Evolutionary conservation across 2,329 filamentous ascomycete species (phyloP).

Genomic region (Bipolaris sorokiniana): DNA sequence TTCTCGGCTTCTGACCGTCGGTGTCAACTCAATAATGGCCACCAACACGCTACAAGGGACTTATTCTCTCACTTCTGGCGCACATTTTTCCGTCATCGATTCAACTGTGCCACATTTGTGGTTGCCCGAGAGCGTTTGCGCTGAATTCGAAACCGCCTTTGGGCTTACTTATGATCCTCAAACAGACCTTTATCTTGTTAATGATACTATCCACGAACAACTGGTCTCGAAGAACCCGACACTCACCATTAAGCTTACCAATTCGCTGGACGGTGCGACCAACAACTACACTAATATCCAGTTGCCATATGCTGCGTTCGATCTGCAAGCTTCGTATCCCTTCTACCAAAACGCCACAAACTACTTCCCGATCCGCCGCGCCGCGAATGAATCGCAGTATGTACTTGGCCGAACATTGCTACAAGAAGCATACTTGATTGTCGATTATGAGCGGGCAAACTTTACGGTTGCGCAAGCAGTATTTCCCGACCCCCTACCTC

Average conservation of each 20-base stretch:
- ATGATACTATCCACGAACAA: slow-evolving; percentile 45
- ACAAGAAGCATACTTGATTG: slow-evolving; percentile 65
- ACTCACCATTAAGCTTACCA: slow-evolving; percentile 48
- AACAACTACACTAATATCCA: slow-evolving; percentile 51
- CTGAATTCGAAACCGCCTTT: slow-evolving; percentile 50
- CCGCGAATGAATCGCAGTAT: slow-evolving; percentile 61
- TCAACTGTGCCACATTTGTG: slow-evolving; percentile 51
- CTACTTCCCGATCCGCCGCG: slow-evolving; percentile 71
- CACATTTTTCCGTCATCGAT: slow-evolving; percentile 49
- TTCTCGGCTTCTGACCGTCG: slow-evolving; percentile 41
- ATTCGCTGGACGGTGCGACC: slow-evolving; percentile 38
- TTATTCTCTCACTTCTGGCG: slow-evolving; percentile 37
- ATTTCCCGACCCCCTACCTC: slow-evolving; percentile 40
- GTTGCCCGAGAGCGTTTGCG: slow-evolving; percentile 50
- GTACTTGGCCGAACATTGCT: slow-evolving; percentile 71
- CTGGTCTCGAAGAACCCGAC: slow-evolving; percentile 41
- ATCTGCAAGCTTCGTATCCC: slow-evolving; percentile 57
- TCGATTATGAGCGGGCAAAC: slow-evolving; percentile 55
- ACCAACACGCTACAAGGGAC: slow-evolving; percentile 44
- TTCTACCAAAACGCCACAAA: slow-evolving; percentile 66
- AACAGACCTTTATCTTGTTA: slow-evolving; percentile 49
- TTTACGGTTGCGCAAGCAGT: slow-evolving; percentile 54
- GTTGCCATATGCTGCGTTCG: slow-evolving; percentile 57
- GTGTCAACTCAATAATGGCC: slow-evolving; percentile 42
- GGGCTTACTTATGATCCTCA: slow-evolving; percentile 47